A percentile compares a stretch with the other conserved stretches of the same genome.
phyloP scores from a whole-genome alignment of 768 basidiomycete species.

The Psilocybe cubensis region DNA sequence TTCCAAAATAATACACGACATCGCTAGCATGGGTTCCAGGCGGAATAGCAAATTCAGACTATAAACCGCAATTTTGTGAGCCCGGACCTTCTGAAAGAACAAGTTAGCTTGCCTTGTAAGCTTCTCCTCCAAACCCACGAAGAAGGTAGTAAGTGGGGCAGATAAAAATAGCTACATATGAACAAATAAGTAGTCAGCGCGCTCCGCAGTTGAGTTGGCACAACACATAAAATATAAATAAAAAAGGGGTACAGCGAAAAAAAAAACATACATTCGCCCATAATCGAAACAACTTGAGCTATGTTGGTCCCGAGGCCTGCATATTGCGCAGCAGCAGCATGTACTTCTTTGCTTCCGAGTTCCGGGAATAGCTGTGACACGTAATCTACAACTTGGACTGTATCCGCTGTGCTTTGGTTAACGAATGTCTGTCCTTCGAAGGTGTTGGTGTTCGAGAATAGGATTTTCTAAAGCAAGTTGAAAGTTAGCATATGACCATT shows the following conservation, averaged over 20 bases:
- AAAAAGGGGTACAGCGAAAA: neutral
- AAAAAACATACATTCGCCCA: conserved; percentile 40
- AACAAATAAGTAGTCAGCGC: neutral
- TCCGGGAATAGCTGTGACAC: conserved; percentile 42
- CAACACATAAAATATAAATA: neutral
- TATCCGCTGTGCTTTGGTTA: conserved; percentile 27
- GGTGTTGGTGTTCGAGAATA: conserved; percentile 42
- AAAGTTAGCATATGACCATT: neutral
- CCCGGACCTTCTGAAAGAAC: neutral
- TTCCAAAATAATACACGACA: neutral
- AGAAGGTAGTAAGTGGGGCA: conserved; percentile 48
- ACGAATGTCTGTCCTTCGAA: conserved; percentile 44
- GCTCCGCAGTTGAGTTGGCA: neutral
- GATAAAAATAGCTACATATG: conserved; percentile 41
- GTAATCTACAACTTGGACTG: conserved; percentile 32
- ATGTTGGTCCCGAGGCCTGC: conserved; percentile 32
- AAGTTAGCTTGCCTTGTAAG: conserved; percentile 33
- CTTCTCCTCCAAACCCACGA: conserved; percentile 29
- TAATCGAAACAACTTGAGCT: conserved; percentile 36
- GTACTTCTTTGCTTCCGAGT: conserved; percentile 29
- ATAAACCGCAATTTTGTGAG: neutral
- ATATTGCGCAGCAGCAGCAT: conserved; percentile 32
- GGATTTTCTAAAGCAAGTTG: conserved; percentile 24
- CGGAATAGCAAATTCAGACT: conserved; percentile 50
- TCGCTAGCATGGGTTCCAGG: conserved; percentile 39